phyloP scores from a whole-genome alignment of 108 stramenopile genomes.

The Asterionellopsis glacialis region DNA sequence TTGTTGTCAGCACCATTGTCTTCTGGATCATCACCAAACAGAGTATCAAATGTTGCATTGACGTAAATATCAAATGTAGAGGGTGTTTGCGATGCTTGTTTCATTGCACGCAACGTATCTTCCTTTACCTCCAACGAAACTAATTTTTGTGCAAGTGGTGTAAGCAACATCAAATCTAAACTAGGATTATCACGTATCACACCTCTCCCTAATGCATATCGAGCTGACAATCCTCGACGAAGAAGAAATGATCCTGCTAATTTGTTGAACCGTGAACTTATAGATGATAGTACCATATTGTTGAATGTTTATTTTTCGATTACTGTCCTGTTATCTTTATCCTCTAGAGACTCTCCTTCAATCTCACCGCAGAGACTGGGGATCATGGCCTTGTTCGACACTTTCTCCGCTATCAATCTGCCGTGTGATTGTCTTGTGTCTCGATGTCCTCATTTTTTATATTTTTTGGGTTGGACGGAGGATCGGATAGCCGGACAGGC shows the following conservation, averaged over 20 bases:
- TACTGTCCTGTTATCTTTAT: too few species aligned
- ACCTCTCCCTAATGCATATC: slow-evolving; percentile 14
- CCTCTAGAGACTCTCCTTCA: too few species aligned
- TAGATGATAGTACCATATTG: neutral
- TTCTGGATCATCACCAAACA: slow-evolving; percentile 18
- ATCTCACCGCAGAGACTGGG: too few species aligned
- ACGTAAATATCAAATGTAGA: slow-evolving; percentile 27
- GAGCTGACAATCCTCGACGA: slow-evolving; percentile 12
- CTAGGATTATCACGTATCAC: slow-evolving; percentile 11
- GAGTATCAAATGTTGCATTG: slow-evolving; percentile 25
- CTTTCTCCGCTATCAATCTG: too few species aligned
- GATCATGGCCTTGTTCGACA: too few species aligned
- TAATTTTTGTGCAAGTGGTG: slow-evolving; percentile 17
- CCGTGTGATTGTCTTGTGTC: too few species aligned
- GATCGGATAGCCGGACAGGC: too few species aligned
- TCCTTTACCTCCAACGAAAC: slow-evolving; percentile 17
- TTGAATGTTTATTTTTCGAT: too few species aligned
- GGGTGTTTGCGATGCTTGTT: slow-evolving; percentile 1
- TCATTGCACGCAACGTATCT: neutral
- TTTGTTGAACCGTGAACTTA: slow-evolving; percentile 7
- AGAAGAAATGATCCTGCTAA: slow-evolving; percentile 12
- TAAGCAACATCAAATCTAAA: slow-evolving; percentile 14
- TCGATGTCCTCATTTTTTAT: too few species aligned
- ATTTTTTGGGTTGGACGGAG: too few species aligned
- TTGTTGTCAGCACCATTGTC: neutral